These are phyloP conservation scores for Irpex rosettiformis DNA, from an alignment of 1,284 basidiomycete genomes.

Conservation along the genomic window DNA sequence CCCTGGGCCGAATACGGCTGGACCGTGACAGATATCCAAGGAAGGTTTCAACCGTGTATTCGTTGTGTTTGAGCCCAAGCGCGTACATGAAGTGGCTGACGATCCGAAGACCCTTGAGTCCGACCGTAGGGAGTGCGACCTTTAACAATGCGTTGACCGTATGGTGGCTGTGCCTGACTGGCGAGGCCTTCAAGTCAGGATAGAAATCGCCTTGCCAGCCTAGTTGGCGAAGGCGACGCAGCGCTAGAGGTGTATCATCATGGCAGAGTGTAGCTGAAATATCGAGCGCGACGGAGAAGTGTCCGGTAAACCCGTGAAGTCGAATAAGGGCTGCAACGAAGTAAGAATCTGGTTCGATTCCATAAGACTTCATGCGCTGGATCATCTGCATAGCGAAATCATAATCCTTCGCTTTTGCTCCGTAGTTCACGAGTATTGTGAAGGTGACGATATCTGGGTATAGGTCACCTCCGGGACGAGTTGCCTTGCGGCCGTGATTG, in stretches of 20 bases:
- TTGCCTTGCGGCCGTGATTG: not conserved
- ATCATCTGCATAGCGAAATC: constrained; percentile 44
- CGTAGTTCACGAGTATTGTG: constrained; percentile 58
- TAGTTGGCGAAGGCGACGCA: constrained; percentile 24
- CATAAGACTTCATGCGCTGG: constrained; percentile 40
- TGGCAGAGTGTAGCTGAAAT: constrained; percentile 46
- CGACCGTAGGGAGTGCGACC: constrained; percentile 42
- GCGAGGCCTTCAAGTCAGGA: constrained; percentile 9
- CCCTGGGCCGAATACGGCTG: constrained; percentile 38
- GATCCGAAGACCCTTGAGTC: constrained; percentile 41
- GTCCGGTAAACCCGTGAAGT: constrained; percentile 46
- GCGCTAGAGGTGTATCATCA: constrained; percentile 18
- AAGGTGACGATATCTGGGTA: constrained; percentile 57
- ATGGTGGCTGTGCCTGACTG: constrained; percentile 36
- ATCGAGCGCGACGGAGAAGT: constrained; percentile 43
- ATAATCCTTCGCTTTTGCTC: constrained; percentile 44
- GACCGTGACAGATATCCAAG: constrained; percentile 44
- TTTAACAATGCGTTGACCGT: constrained; percentile 59
- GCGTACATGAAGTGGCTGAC: constrained; percentile 53
- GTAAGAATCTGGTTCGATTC: constrained; percentile 43
- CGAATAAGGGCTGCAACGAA: constrained; percentile 53
- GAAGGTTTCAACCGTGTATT: constrained; percentile 50
- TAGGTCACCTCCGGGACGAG: constrained; percentile 17
- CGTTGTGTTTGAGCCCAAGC: constrained; percentile 45
- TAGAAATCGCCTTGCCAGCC: not conserved